Evolutionary conservation across 2,329 filamentous ascomycete species (phyloP).

Genomic region (Aspergillus fischeri): DNA sequence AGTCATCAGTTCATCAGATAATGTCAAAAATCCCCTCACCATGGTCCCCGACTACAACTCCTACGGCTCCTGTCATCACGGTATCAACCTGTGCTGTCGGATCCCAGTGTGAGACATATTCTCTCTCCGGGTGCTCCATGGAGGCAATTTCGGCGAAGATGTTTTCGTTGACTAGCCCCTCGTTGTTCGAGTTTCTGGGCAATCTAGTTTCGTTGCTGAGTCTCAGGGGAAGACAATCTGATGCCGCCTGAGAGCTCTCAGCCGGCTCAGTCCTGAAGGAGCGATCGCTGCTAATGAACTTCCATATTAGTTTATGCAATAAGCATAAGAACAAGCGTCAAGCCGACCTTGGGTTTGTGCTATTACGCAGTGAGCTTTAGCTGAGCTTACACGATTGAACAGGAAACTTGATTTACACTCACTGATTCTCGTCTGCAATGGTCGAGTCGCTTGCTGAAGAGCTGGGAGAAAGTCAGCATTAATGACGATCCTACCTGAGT

Average conservation of each 20-base stretch:
- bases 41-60: neutral
- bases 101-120: neutral
- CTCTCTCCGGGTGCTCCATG: neutral
- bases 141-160: neutral
- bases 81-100: neutral
- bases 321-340: neutral
- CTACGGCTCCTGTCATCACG: neutral
- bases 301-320: neutral
- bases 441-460: neutral
- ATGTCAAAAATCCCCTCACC: neutral
- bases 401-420: neutral
- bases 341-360: neutral
- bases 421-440: neutral
- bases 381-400: neutral
- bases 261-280: neutral
- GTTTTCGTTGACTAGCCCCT: neutral
- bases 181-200: neutral
- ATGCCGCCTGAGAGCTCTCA: neutral
- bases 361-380: neutral
- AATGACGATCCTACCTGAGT: neutral
- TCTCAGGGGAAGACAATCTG: neutral
- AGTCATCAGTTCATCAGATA: neutral
- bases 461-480: neutral
- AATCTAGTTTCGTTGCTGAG: neutral
- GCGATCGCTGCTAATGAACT: neutral